Percentiles rank a stretch among this genome's conserved stretches.
These are phyloP conservation scores for Nemophila menziesii DNA, from an alignment of 257 asterid genomes.

Conservation along the genomic window DNA sequence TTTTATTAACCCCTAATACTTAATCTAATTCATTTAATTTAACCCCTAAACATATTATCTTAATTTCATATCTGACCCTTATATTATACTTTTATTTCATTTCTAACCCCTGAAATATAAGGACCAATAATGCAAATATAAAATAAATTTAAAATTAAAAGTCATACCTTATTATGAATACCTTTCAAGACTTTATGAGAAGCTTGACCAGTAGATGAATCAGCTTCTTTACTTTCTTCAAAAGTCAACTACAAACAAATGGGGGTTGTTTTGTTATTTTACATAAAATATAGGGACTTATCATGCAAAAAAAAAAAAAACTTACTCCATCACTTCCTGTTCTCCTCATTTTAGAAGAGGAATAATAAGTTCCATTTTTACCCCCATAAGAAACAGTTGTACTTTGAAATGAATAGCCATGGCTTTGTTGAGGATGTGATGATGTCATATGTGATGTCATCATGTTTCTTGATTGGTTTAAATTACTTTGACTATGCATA, in stretches of 20 bases:
- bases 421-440: constrained; percentile 46
- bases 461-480: constrained; percentile 20
- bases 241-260: constrained; percentile 53
- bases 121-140: too few species aligned
- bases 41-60: too few species aligned
- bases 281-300: constrained; percentile 10
- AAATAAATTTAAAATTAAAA: neutral
- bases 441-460: too few species aligned
- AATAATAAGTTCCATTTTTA: constrained; percentile 64
- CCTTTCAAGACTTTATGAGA: constrained; percentile 63
- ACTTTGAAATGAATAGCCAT: constrained; percentile 65
- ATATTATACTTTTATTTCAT: too few species aligned
- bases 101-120: too few species aligned
- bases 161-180: constrained; percentile 60
- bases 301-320: constrained; percentile 1
- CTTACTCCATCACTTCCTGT: constrained; percentile 83
- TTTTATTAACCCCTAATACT: too few species aligned
- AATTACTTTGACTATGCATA: constrained; percentile 26
- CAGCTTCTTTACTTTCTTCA: constrained; percentile 85
- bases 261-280: too few species aligned
- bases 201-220: constrained; percentile 78
- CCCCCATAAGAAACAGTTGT: constrained; percentile 76
- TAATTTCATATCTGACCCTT: too few species aligned
- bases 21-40: too few species aligned
- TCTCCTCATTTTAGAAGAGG: constrained; percentile 65